A percentile compares a stretch with the other conserved stretches of the same genome.
Conservation (phyloP, 2,329 filamentous ascomycete genomes). For the Beauveria varroae region DNA sequence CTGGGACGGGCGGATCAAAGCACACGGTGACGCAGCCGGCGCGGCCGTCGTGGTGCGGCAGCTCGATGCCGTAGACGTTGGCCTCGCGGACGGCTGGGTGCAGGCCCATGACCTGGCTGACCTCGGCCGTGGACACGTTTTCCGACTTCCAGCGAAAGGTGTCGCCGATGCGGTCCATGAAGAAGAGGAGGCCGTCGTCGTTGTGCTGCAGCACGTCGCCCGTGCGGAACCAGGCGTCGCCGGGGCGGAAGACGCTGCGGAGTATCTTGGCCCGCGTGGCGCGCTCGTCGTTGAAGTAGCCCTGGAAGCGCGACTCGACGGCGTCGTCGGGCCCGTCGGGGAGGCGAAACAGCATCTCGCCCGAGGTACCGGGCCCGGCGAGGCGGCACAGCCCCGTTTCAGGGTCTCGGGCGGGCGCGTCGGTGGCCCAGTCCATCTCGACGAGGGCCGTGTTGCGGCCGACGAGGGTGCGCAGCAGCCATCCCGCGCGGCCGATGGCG, state of each 20-base stretch:
- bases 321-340: slow-evolving; percentile 59
- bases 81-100: slow-evolving; percentile 60
- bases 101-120: slow-evolving; percentile 66
- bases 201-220: slow-evolving; percentile 74
- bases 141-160: slow-evolving; percentile 78
- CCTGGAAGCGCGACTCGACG: slow-evolving; percentile 60
- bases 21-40: slow-evolving; percentile 72
- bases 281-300: slow-evolving; percentile 68
- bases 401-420: slow-evolving; percentile 59
- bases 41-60: slow-evolving; percentile 76
- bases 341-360: slow-evolving; percentile 62
- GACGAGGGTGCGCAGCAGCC: slow-evolving; percentile 49
- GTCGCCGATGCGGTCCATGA: slow-evolving; percentile 73
- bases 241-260: slow-evolving; percentile 62
- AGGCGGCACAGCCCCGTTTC: slow-evolving; percentile 60
- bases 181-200: slow-evolving; percentile 63
- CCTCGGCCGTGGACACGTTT: slow-evolving; percentile 76
- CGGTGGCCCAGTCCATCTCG: slow-evolving; percentile 62
- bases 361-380: slow-evolving; percentile 52
- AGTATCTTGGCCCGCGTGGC: slow-evolving; percentile 70
- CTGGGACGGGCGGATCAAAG: slow-evolving; percentile 51
- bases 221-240: slow-evolving; percentile 76
- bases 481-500: slow-evolving; percentile 67
- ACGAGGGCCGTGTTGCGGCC: slow-evolving; percentile 51
- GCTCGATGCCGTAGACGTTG: slow-evolving; percentile 76